These are phyloP conservation scores for Melanomma pulvis-pyrius DNA, from an alignment of 495 filamentous ascomycete genomes.

Conservation along the genomic window DNA sequence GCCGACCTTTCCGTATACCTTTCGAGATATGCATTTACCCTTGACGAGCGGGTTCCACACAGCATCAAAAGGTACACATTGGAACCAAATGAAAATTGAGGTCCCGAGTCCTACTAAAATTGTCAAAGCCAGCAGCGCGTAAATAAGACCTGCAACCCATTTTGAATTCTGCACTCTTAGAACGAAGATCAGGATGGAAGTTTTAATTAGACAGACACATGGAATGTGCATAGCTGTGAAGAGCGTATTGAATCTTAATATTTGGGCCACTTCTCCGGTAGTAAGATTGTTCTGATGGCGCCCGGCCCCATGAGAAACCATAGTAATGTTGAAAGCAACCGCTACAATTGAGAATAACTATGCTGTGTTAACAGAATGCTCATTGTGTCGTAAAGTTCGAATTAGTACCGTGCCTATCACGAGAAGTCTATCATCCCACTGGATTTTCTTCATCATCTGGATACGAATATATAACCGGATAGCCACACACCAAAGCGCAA, in stretches of 20 bases:
- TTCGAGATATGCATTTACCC: slow-evolving; percentile 3
- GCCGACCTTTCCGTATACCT: too few species aligned
- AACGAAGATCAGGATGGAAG: not conserved
- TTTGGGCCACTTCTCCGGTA: not conserved
- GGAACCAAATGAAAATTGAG: slow-evolving; percentile 1
- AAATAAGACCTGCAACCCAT: not conserved
- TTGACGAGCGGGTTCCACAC: not conserved
- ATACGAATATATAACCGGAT: not conserved
- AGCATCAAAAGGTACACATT: not conserved
- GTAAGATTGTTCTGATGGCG: not conserved
- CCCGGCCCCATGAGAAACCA: not conserved
- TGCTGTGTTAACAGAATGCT: not conserved
- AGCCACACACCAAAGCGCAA: not conserved
- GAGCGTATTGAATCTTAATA: not conserved
- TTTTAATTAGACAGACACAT: not conserved
- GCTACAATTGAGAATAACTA: not conserved
- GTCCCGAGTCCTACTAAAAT: not conserved
- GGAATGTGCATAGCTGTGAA: not conserved
- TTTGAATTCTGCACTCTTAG: not conserved
- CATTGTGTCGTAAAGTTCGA: not conserved
- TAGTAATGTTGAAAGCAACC: not conserved
- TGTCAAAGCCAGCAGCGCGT: not conserved
- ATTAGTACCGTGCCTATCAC: not conserved
- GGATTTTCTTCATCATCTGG: not conserved
- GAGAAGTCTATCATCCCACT: not conserved